Evolutionary conservation across 1,284 basidiomycete species (phyloP).

Genomic region (Filobasidium uniguttulatum): DNA sequence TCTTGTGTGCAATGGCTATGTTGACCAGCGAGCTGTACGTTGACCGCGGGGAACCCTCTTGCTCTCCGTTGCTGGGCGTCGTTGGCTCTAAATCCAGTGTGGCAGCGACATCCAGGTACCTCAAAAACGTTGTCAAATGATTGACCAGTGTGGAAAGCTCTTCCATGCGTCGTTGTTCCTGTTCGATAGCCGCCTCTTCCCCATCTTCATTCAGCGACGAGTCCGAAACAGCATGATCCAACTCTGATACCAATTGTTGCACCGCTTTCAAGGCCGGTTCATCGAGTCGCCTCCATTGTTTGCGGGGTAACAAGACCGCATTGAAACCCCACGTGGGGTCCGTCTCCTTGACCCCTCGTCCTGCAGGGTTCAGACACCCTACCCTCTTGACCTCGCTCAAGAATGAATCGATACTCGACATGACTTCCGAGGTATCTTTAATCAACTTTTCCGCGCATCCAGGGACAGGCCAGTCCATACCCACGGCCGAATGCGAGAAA

Average conservation of each 20-base stretch:
- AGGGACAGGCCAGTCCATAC: constrained; percentile 13
- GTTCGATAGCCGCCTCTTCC: neutral
- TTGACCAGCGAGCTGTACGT: neutral
- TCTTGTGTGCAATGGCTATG: constrained; percentile 1
- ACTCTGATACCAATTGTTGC: constrained; percentile 23
- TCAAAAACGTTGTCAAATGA: constrained; percentile 4
- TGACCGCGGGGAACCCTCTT: no score
- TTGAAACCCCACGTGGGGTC: neutral
- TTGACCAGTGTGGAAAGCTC: constrained; percentile 17
- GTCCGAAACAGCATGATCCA: constrained; percentile 23
- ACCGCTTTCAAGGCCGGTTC: constrained; percentile 17
- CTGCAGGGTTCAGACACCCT: constrained; percentile 2
- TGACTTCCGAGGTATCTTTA: constrained; percentile 12
- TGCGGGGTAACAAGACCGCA: neutral
- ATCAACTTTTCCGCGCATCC: constrained; percentile 10
- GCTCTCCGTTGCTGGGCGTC: neutral
- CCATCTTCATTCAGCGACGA: constrained; percentile 18
- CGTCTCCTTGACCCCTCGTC: constrained; percentile 3
- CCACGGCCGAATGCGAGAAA: constrained; percentile 13
- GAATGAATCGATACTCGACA: constrained; percentile 3
- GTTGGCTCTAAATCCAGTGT: constrained; percentile 32
- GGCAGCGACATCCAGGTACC: constrained; percentile 29
- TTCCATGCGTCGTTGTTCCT: constrained; percentile 17
- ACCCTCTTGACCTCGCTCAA: constrained; percentile 9
- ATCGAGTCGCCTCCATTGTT: constrained; percentile 2